Evolutionary conservation across 192 early-diverging fungal species (phyloP), one percentile per base, ranked within the genome.

Genomic region (Mortierella antarctica): DNA sequence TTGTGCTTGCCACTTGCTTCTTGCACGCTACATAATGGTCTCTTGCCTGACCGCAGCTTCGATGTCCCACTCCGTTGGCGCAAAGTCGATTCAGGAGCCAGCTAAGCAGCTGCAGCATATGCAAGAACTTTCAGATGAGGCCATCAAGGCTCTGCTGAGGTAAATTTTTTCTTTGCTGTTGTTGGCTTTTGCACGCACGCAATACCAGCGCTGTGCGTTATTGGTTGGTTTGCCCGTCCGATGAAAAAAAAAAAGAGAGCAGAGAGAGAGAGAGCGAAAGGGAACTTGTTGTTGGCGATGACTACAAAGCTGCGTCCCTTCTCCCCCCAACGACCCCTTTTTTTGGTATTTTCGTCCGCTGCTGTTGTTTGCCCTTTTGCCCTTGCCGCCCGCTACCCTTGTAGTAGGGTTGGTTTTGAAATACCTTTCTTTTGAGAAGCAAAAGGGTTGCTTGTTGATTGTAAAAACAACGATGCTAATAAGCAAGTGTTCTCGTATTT

Each of bases 101-200:
- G 64, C 63, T 40, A 79, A 71, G 57, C 68, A 67, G 40, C 18
- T 51, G 21, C 61, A 50, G 20, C 75, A 70, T 56, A 48, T 71
- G 67, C 75, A 66, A 23, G 75, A 79, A 20, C 69, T 79, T 48
- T 79, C 75, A 60, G 75, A 79, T 47, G 75, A 79, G 56, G 75
- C 62, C 56, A 79, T 79, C 52, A 79, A 79, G 62, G 75, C 75
- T 62, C 63, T 79, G 56, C 62, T 79, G 75, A 79, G 75, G 75
- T 78, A 70, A 78, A 57, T 44, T 54, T 60, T 51, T 57, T 44
- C 57, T 60, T 55, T 55, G 50, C 48, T 51, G 31, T 50, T 54
- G 18, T 39, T 53, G 50, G 50, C n/a, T 55, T 55, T 55, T 58
- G 13, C 31, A 40, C 14, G 54, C 13, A 56, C 20, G 13, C 20